These are phyloP conservation scores for Diaporthe sp. DNA, from an alignment of 2,329 filamentous ascomycete genomes.

Conservation along the genomic window DNA sequence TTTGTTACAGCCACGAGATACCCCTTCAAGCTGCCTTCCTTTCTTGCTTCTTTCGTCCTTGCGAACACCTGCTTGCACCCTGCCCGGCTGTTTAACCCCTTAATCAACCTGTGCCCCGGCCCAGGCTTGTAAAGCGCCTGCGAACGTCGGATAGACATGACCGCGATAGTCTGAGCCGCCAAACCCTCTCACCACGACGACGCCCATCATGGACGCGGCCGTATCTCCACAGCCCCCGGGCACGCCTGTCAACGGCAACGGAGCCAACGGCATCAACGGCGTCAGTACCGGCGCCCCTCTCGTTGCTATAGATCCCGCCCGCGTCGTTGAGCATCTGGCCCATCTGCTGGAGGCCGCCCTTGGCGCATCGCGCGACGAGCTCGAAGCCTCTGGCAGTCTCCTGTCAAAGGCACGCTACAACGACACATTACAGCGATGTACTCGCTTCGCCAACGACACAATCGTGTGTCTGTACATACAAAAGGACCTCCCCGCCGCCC, in stretches of 20 bases:
- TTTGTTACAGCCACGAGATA: constrained; percentile 33
- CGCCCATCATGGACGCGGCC: constrained; percentile 62
- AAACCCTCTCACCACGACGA: constrained; percentile 25
- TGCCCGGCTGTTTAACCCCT: constrained; percentile 22
- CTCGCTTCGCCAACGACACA: constrained; percentile 87
- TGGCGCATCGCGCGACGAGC: constrained; percentile 79
- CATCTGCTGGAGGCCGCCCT: constrained; percentile 79
- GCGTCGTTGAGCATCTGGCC: constrained; percentile 77
- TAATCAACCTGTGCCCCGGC: constrained; percentile 25
- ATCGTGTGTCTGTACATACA: constrained; percentile 92
- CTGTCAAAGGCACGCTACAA: constrained; percentile 76
- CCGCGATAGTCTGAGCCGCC: constrained; percentile 27
- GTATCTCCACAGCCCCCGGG: constrained; percentile 56
- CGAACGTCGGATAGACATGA: constrained; percentile 32
- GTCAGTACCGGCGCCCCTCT: constrained; percentile 55
- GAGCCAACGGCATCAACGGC: constrained; percentile 54
- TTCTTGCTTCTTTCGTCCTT: constrained; percentile 31
- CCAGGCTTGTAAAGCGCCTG: constrained; percentile 8
- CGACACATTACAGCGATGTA: constrained; percentile 89
- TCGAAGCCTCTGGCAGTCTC: constrained; percentile 84
- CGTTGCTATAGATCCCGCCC: constrained; percentile 71
- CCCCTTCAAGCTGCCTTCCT: constrained; percentile 29
- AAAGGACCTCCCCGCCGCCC: constrained; percentile 75
- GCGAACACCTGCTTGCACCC: constrained; percentile 12
- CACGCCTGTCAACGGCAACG: constrained; percentile 56